phyloP scores from a whole-genome alignment of 108 stramenopile genomes.

The Nitzschia putrida region DNA sequence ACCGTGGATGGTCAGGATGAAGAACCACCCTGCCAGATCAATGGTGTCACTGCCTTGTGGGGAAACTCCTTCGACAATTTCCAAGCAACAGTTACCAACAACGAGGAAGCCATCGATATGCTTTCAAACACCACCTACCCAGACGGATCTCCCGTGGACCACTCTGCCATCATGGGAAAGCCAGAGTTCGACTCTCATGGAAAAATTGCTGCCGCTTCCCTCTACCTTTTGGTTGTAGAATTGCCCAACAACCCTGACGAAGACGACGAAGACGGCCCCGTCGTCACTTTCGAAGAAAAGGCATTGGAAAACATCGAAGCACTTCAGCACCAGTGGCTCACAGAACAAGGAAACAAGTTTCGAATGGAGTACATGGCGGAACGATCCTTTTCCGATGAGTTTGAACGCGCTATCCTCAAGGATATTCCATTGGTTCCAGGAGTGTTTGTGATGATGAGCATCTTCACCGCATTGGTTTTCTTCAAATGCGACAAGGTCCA shows the following conservation, averaged over 20 bases:
- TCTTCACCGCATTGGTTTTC: constrained; percentile 18
- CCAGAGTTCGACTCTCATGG: not conserved
- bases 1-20: no score
- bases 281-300: not conserved
- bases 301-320: not conserved
- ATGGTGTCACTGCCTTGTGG: no score
- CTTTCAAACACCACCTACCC: not conserved
- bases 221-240: constrained; percentile 1
- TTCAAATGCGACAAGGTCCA: constrained; percentile 11
- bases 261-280: not conserved
- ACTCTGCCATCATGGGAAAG: constrained; percentile 1
- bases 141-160: constrained; percentile 1
- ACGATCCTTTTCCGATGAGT: constrained; percentile 19
- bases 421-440: constrained; percentile 29
- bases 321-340: not conserved
- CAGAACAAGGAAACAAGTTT: not conserved
- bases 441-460: constrained; percentile 16
- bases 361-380: constrained; percentile 11
- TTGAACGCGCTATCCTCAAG: constrained; percentile 13
- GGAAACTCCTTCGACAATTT: no score
- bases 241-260: constrained; percentile 2
- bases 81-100: no score
- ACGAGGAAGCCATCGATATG: no score
- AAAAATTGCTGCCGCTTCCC: not conserved
- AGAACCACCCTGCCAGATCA: no score